Percentiles rank a stretch among this genome's conserved stretches.
These are phyloP conservation scores for Anthostomella pinea DNA, from an alignment of 2,329 filamentous ascomycete genomes.

Conservation along the genomic window DNA sequence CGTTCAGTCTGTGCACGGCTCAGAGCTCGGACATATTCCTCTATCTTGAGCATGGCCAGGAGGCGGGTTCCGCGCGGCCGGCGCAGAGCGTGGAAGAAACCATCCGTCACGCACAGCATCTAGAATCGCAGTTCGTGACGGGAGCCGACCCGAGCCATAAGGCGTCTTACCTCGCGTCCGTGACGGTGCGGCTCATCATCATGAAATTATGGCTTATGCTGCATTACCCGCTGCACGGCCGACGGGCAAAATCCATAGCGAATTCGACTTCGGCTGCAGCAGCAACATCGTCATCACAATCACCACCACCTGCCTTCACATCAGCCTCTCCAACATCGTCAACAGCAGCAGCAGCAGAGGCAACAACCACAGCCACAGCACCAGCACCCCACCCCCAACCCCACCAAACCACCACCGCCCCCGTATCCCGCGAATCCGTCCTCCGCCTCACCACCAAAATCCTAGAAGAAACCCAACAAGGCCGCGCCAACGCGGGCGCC, in stretches of 20 bases:
- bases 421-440: conserved; percentile 37
- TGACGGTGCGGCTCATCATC: conserved; percentile 41
- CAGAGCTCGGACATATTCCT: conserved; percentile 40
- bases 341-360: conserved; percentile 1
- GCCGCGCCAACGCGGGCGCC: conserved; percentile 31
- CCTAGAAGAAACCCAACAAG: conserved; percentile 38
- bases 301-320: conserved; percentile 1
- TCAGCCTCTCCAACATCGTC: conserved; percentile 4
- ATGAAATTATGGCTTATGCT: conserved; percentile 46
- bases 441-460: conserved; percentile 46
- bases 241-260: too few species aligned
- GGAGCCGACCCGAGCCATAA: conserved; percentile 33
- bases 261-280: too few species aligned
- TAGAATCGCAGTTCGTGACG: conserved; percentile 40
- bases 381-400: neutral
- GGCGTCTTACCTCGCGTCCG: conserved; percentile 37
- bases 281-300: neutral
- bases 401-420: neutral
- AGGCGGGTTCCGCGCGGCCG: neutral
- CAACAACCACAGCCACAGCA: conserved; percentile 1
- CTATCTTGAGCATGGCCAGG: conserved; percentile 35
- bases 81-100: conserved; percentile 37
- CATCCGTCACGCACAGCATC: conserved; percentile 36
- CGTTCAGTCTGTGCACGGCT: conserved; percentile 39
- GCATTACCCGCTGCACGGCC: conserved; percentile 42